phyloP scores from a whole-genome alignment of 2,329 filamentous ascomycete species.

The Fusarium circinatum region DNA sequence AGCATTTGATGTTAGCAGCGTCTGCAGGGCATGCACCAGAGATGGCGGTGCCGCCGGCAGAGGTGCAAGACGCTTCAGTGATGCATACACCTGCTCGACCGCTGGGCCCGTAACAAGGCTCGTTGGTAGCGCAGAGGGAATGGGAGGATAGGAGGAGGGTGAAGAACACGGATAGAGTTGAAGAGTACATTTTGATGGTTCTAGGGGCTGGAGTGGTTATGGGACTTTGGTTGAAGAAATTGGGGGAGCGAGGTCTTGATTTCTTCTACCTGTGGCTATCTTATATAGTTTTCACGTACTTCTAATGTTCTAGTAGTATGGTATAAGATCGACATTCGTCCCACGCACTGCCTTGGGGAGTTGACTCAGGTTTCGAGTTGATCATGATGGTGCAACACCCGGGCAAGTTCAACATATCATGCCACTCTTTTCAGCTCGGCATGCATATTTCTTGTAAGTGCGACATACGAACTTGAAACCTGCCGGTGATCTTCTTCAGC shows the following conservation, averaged over 20 bases:
- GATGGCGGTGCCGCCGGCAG: conserved; percentile 51
- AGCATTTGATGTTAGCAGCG: conserved; percentile 53
- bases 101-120: conserved; percentile 47
- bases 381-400: conserved; percentile 11
- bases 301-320: background rate
- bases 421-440: conserved; percentile 24
- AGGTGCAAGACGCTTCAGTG: conserved; percentile 48
- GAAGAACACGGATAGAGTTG: conserved; percentile 11
- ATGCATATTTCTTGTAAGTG: background rate
- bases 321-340: background rate
- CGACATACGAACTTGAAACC: conserved; percentile 1
- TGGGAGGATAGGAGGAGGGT: conserved; percentile 22
- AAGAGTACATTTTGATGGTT: conserved; percentile 36
- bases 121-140: conserved; percentile 44
- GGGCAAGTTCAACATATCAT: background rate
- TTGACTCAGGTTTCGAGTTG: conserved; percentile 18
- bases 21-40: conserved; percentile 53
- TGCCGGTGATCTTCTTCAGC: conserved; percentile 31
- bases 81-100: conserved; percentile 52
- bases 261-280: background rate
- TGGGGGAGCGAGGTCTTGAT: background rate
- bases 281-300: conserved; percentile 1
- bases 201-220: background rate
- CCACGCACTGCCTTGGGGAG: background rate
- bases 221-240: background rate